phyloP scores from a whole-genome alignment of 257 asterid species.

The Scutellaria barbata region DNA sequence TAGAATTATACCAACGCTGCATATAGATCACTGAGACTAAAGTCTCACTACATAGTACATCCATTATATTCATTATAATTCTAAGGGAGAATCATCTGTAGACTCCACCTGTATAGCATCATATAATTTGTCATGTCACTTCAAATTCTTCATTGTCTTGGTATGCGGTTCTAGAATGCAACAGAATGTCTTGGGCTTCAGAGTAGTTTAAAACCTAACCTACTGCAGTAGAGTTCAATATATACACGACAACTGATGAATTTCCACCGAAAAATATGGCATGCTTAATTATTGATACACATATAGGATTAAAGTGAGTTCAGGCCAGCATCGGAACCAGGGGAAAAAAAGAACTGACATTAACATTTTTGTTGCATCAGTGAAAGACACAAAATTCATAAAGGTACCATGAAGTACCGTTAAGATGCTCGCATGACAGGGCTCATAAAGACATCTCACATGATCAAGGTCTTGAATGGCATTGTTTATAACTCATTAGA shows the following conservation, averaged over 20 bases:
- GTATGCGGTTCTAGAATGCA: conserved; percentile 5
- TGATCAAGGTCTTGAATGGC: neutral
- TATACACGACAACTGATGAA: neutral
- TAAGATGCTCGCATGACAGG: neutral
- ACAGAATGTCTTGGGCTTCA: neutral
- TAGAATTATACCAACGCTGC: conserved; percentile 12
- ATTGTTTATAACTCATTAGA: neutral
- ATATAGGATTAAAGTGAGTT: neutral
- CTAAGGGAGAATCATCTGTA: neutral
- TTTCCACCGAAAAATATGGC: neutral
- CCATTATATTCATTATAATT: neutral
- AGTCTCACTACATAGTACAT: conserved; percentile 9
- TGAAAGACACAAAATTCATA: neutral
- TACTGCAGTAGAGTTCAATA: neutral
- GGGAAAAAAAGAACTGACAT: neutral
- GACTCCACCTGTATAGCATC: neutral
- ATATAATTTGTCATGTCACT: neutral
- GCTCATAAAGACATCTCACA: neutral
- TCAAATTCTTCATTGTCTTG: conserved; percentile 3
- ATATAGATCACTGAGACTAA: conserved; percentile 10
- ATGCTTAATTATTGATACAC: neutral
- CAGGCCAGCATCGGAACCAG: neutral
- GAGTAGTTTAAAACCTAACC: conserved; percentile 1
- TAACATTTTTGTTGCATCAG: neutral
- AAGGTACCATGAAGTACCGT: neutral